Percentiles rank a stretch among this genome's conserved stretches.
Conservation (phyloP, 1,139 yeast genomes). For the Eremothecium sinecaudum region DNA sequence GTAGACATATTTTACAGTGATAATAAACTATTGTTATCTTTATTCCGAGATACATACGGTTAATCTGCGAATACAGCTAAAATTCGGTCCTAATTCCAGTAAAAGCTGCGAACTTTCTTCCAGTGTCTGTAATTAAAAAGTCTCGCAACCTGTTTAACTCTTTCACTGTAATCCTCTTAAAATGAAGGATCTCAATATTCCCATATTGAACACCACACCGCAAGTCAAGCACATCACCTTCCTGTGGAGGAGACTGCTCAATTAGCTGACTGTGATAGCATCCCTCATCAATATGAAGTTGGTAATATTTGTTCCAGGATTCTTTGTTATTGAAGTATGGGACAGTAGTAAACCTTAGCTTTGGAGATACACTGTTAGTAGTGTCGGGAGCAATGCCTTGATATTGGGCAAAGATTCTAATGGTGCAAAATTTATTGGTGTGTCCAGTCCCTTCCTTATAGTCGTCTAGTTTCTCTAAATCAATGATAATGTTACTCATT, state of each 20-base stretch:
- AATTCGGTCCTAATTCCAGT: constrained; percentile 1
- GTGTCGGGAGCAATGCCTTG: constrained; percentile 2
- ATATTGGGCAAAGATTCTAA: constrained; percentile 9
- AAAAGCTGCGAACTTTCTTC: neutral
- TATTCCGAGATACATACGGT: too few relatives aligned
- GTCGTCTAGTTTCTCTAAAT: constrained; percentile 1
- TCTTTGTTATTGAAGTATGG: constrained; percentile 2
- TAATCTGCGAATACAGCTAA: too few relatives aligned
- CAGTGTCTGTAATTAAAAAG: constrained; percentile 6
- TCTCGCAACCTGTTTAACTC: constrained; percentile 7
- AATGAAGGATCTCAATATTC: constrained; percentile 9
- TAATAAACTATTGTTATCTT: too few relatives aligned
- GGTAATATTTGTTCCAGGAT: neutral
- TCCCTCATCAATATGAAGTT: constrained; percentile 6
- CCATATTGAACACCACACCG: constrained; percentile 7
- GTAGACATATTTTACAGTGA: too few relatives aligned
- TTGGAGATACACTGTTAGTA: neutral
- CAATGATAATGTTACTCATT: constrained; percentile 10
- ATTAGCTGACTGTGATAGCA: constrained; percentile 5
- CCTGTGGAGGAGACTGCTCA: constrained; percentile 5
- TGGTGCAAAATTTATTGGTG: neutral
- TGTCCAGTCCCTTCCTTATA: neutral
- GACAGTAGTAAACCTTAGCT: constrained; percentile 5
- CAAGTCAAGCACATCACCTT: constrained; percentile 11
- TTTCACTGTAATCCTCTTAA: constrained; percentile 5